These are phyloP conservation scores for Erodium maritimum DNA, from an alignment of 345 rosid species.

Conservation along the genomic window DNA sequence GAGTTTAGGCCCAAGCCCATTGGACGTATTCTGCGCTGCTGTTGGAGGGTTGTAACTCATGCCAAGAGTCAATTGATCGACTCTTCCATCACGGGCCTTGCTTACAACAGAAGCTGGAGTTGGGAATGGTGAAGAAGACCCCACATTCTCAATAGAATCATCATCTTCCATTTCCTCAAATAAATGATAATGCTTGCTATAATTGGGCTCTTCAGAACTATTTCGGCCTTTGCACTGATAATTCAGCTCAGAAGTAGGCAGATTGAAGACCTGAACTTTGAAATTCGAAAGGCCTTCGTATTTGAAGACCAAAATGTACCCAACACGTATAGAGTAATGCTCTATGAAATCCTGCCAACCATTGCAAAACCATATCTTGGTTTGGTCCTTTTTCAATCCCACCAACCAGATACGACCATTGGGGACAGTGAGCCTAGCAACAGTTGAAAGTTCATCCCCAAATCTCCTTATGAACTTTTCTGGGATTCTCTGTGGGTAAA, in stretches of 20 bases:
- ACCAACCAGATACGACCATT: constrained; percentile 65
- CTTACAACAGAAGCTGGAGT: constrained; percentile 9
- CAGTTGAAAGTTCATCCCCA: constrained; percentile 58
- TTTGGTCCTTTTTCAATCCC: constrained; percentile 57
- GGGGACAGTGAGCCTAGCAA: constrained; percentile 65
- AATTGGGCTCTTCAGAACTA: constrained; percentile 19
- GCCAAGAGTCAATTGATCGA: constrained; percentile 10
- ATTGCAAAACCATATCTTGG: constrained; percentile 67
- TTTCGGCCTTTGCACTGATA: constrained; percentile 33
- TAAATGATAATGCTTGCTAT: constrained; percentile 33
- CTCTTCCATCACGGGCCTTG: constrained; percentile 9
- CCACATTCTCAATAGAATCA: constrained; percentile 13
- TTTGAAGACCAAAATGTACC: constrained; percentile 71
- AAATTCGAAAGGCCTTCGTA: constrained; percentile 76
- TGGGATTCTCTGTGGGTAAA: constrained; percentile 69
- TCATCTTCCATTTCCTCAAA: constrained; percentile 23
- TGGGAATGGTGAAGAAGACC: constrained; percentile 2
- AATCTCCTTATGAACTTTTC: constrained; percentile 62
- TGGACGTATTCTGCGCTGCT: constrained; percentile 10
- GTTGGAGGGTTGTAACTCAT: constrained; percentile 5
- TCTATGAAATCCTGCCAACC: constrained; percentile 85
- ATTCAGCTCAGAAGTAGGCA: constrained; percentile 58
- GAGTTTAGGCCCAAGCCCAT: constrained; percentile 13
- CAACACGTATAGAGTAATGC: constrained; percentile 54
- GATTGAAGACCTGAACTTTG: constrained; percentile 59